These are phyloP conservation scores for Russula earlei DNA, from an alignment of 768 basidiomycete genomes.

Conservation along the genomic window DNA sequence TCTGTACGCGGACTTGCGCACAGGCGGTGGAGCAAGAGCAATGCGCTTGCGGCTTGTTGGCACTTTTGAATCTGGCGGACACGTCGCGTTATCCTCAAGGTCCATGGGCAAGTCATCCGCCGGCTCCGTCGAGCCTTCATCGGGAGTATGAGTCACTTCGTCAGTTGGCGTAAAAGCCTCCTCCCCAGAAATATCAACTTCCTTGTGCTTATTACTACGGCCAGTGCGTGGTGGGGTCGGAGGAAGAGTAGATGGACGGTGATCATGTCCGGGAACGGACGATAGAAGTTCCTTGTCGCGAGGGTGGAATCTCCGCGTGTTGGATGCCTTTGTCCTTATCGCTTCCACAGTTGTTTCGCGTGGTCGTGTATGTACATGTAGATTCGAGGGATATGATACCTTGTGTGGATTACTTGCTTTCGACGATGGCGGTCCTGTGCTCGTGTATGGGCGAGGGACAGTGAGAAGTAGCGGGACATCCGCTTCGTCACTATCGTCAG, in stretches of 20 bases:
- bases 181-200: background rate
- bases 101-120: constrained; percentile 34
- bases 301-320: background rate
- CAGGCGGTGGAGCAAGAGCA: constrained; percentile 26
- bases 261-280: constrained; percentile 50
- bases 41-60: constrained; percentile 36
- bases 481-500: constrained; percentile 27
- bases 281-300: constrained; percentile 32
- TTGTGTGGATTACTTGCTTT: constrained; percentile 18
- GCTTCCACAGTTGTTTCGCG: too few relatives aligned
- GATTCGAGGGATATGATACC: background rate
- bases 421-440: constrained; percentile 8
- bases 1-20: constrained; percentile 23
- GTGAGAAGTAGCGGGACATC: constrained; percentile 38
- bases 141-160: constrained; percentile 24
- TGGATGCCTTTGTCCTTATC: background rate
- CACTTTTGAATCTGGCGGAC: constrained; percentile 10
- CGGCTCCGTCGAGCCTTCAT: constrained; percentile 34
- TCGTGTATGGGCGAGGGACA: constrained; percentile 1
- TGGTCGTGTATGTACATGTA: background rate
- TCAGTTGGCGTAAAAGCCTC: background rate
- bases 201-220: background rate
- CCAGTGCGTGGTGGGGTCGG: constrained; percentile 3
- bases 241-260: background rate
- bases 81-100: constrained; percentile 21